Conservation (phyloP, 129 eudicot genomes). For the Oenanthe sinensis region DNA sequence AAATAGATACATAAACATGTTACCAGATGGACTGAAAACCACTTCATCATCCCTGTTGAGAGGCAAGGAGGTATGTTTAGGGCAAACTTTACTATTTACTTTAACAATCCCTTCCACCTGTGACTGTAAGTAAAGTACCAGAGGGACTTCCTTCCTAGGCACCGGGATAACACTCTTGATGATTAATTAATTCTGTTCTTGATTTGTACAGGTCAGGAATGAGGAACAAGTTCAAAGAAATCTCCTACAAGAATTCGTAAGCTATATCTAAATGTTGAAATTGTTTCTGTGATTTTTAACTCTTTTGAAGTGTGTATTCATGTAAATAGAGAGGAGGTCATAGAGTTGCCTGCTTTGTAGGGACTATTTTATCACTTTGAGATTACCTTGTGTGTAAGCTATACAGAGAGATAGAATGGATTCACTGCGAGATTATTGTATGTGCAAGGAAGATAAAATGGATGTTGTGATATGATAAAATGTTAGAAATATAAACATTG, state of each 20-base stretch:
- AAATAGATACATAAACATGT: conserved; percentile 96
- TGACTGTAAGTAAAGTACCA: conserved; percentile 59
- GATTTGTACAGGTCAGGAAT: conserved; percentile 48
- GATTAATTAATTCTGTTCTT: not conserved
- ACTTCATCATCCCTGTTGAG: conserved; percentile 80
- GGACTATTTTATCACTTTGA: too few species aligned
- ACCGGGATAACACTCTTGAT: not conserved
- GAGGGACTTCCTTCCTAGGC: conserved; percentile 55
- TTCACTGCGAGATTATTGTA: too few species aligned
- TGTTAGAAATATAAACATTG: too few species aligned
- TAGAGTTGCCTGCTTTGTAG: too few species aligned
- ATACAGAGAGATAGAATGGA: too few species aligned
- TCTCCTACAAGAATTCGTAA: conserved; percentile 58
- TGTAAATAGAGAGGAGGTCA: too few species aligned
- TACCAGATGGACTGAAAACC: conserved; percentile 62
- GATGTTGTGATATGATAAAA: too few species aligned
- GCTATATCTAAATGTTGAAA: conserved; percentile 15
- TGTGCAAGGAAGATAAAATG: too few species aligned
- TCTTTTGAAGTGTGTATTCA: too few species aligned
- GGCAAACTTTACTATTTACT: conserved; percentile 57
- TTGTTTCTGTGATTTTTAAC: not conserved
- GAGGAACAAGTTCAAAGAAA: conserved; percentile 50
- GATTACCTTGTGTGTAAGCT: too few species aligned
- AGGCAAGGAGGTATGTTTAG: conserved; percentile 53
- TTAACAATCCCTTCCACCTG: conserved; percentile 78